Percentiles rank a stretch among this genome's conserved stretches.
Evolutionary conservation across 805 yeast genomes (phyloP).

Genomic region (Komagataella ulmi): DNA sequence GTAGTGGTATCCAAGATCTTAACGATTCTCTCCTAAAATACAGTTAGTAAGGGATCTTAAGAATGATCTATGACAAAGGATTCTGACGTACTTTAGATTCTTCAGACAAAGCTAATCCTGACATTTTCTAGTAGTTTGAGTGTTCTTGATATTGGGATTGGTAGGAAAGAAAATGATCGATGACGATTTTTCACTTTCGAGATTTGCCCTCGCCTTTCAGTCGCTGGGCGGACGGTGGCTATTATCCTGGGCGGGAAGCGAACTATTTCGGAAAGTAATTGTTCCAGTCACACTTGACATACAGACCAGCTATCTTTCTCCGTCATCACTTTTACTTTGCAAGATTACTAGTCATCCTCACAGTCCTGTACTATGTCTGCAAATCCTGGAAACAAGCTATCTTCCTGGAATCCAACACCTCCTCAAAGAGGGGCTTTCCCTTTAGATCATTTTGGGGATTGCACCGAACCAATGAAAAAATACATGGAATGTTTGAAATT

Average conservation of each 20-base stretch:
- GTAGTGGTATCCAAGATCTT: slow-evolving; percentile 74
- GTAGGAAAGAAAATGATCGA: not conserved
- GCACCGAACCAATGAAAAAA: slow-evolving; percentile 58
- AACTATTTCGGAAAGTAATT: not conserved
- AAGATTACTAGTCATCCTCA: not conserved
- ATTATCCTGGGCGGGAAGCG: not conserved
- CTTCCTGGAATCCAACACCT: slow-evolving; percentile 41
- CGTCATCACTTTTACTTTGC: not conserved
- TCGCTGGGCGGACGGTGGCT: not conserved
- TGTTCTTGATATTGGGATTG: not conserved
- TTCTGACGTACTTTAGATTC: slow-evolving; percentile 23
- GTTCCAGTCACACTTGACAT: not conserved
- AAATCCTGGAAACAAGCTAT: not conserved
- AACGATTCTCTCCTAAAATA: slow-evolving; percentile 67
- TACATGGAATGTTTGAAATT: slow-evolving; percentile 70
- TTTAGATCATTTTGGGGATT: slow-evolving; percentile 77
- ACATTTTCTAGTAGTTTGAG: slow-evolving; percentile 13
- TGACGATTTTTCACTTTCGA: not conserved
- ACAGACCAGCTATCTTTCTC: not conserved
- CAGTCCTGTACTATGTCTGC: not conserved
- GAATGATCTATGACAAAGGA: slow-evolving; percentile 7
- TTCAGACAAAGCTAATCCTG: slow-evolving; percentile 27
- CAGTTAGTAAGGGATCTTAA: slow-evolving; percentile 8
- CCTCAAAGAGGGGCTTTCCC: slow-evolving; percentile 97
- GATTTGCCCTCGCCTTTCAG: not conserved